Percentiles rank a stretch among this genome's conserved stretches.
Evolutionary conservation across 2,329 filamentous ascomycete species (phyloP).

Genomic region (Pseudocercospora fijiensis): DNA sequence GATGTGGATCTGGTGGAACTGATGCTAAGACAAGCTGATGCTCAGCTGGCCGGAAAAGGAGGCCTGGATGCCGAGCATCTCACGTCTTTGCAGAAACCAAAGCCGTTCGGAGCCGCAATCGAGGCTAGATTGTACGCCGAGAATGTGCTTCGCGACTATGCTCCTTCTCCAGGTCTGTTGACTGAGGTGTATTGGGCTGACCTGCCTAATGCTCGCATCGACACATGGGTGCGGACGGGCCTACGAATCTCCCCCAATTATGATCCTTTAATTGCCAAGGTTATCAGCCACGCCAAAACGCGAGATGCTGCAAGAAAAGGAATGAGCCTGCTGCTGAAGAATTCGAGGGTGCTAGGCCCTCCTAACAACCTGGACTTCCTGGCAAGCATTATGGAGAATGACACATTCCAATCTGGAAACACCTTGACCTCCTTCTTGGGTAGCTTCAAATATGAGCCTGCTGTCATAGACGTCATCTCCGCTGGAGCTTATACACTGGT

Average conservation of each 20-base stretch:
- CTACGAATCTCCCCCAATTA: conserved; percentile 58
- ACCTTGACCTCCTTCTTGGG: conserved; percentile 60
- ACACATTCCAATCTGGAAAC: conserved; percentile 49
- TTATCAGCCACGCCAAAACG: conserved; percentile 54
- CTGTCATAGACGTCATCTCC: conserved; percentile 57
- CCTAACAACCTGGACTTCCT: conserved; percentile 60
- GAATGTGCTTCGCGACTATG: conserved; percentile 59
- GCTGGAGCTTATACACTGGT: conserved; percentile 59
- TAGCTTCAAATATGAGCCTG: conserved; percentile 51
- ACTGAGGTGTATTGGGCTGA: conserved; percentile 55
- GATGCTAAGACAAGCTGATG: conserved; percentile 58
- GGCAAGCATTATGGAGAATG: conserved; percentile 49
- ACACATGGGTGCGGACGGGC: conserved; percentile 63
- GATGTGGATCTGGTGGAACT: conserved; percentile 55
- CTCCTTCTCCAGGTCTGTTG: conserved; percentile 59
- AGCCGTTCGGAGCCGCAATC: conserved; percentile 51
- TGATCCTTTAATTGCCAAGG: conserved; percentile 41
- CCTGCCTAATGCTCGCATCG: conserved; percentile 54
- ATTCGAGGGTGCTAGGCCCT: conserved; percentile 53
- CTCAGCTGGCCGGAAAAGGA: conserved; percentile 47
- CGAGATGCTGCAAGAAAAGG: conserved; percentile 46
- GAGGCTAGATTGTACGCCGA: conserved; percentile 59
- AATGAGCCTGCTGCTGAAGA: conserved; percentile 46
- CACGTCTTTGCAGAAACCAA: conserved; percentile 43
- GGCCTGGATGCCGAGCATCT: conserved; percentile 47